Conservation (phyloP, 78 protist genomes). For the Reticulomyxa filosa region DNA sequence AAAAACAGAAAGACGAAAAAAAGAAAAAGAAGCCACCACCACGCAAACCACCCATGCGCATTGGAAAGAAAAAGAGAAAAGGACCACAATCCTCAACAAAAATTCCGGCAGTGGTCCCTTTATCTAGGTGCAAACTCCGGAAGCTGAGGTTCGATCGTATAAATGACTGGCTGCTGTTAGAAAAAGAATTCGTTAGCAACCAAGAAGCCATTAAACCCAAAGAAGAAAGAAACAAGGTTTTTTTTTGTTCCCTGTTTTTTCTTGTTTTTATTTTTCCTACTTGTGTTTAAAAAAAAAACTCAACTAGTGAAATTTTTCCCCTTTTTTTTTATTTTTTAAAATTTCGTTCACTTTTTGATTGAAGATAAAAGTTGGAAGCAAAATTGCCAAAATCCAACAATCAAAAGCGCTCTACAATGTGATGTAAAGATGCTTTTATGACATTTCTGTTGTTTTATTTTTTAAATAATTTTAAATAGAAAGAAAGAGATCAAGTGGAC, state of each 20-base stretch:
- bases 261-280: not conserved
- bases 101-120: constrained; percentile 46
- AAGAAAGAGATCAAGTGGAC: constrained; percentile 41
- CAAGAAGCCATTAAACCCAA: constrained; percentile 69
- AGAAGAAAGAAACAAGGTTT: constrained; percentile 44
- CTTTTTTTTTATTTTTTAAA: too few relatives aligned
- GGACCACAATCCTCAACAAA: not conserved
- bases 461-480: not conserved
- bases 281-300: too few relatives aligned
- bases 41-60: not conserved
- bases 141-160: constrained; percentile 77
- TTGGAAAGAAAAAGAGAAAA: not conserved
- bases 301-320: too few relatives aligned
- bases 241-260: not conserved
- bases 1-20: not conserved
- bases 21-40: constrained; percentile 9
- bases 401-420: too few relatives aligned
- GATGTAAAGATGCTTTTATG: too few relatives aligned
- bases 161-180: constrained; percentile 90
- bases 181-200: constrained; percentile 87
- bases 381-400: too few relatives aligned
- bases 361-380: too few relatives aligned
- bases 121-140: constrained; percentile 68
- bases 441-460: not conserved
- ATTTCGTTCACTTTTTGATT: too few relatives aligned